Conservation (phyloP, 169 alveolate species). For the Eimeria mitis region DNA sequence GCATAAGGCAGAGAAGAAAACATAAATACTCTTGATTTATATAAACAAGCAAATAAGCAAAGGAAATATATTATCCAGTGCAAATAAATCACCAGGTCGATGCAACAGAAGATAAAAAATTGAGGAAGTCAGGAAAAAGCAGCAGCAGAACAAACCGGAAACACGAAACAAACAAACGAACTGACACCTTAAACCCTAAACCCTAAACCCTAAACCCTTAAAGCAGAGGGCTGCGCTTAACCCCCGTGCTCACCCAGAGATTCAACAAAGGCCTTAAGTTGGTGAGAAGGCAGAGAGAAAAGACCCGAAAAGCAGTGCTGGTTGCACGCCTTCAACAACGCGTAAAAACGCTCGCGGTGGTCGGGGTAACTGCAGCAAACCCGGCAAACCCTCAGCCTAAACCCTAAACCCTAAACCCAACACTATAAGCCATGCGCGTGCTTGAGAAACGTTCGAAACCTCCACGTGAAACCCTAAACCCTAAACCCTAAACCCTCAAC, state of each 20-base stretch:
- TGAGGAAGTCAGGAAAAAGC: neutral
- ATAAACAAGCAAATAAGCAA: too few relatives aligned
- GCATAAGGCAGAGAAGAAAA: too few relatives aligned
- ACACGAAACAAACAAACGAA: neutral
- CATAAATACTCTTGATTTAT: too few relatives aligned
- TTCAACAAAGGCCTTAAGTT: slow-evolving; percentile 87
- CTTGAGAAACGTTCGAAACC: too few relatives aligned
- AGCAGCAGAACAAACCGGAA: neutral
- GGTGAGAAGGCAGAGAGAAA: slow-evolving; percentile 86
- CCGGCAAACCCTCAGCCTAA: neutral
- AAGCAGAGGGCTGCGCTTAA: too few relatives aligned
- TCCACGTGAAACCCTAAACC: neutral
- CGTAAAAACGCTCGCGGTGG: slow-evolving; percentile 89
- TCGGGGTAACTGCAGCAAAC: slow-evolving; percentile 87
- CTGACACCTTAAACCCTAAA: neutral
- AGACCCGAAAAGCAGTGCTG: slow-evolving; percentile 85
- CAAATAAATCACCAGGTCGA: too few relatives aligned
- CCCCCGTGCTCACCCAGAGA: slow-evolving; percentile 84
- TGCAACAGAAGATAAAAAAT: neutral
- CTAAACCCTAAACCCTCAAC: slow-evolving; percentile 1
- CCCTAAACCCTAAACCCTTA: neutral
- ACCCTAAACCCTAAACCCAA: neutral
- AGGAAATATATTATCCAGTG: too few relatives aligned
- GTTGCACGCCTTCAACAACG: slow-evolving; percentile 86
- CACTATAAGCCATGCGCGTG: too few relatives aligned